A percentile compares a stretch with the other conserved stretches of the same genome.
Conservation (phyloP, 1,284 basidiomycete species). For the Austroboletus novae-zelandiae region DNA sequence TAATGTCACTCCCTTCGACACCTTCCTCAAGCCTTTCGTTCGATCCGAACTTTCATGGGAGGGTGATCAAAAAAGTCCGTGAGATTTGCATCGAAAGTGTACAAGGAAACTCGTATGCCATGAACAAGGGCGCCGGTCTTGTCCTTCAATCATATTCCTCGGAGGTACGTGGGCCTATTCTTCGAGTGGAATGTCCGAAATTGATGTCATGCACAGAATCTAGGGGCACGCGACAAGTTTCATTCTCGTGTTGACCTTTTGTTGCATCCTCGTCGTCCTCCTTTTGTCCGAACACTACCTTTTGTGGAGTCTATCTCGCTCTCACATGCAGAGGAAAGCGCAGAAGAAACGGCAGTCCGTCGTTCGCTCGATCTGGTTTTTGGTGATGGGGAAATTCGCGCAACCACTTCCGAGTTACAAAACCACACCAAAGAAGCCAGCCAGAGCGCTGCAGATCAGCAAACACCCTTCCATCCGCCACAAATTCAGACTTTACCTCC, state of each 20-base stretch:
- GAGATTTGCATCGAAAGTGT: conserved; percentile 46
- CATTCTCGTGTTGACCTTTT: conserved; percentile 57
- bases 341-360: conserved; percentile 54
- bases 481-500: conserved; percentile 1
- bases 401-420: conserved; percentile 1
- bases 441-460: conserved; percentile 5
- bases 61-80: conserved; percentile 45
- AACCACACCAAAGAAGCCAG: neutral
- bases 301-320: conserved; percentile 59
- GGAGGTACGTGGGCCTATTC: conserved; percentile 21
- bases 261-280: conserved; percentile 74
- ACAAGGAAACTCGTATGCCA: conserved; percentile 51
- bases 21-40: conserved; percentile 54
- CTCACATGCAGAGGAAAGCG: conserved; percentile 57
- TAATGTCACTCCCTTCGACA: conserved; percentile 55
- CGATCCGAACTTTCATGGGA: conserved; percentile 47
- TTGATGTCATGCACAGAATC: conserved; percentile 14
- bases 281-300: conserved; percentile 68
- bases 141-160: conserved; percentile 40
- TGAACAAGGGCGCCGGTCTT: conserved; percentile 60
- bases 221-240: conserved; percentile 17
- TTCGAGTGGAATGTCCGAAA: neutral
- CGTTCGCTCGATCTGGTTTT: conserved; percentile 38
- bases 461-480: neutral
- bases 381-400: conserved; percentile 1